Conservation (phyloP, 345 rosid species). For the Populus ilicifolia region DNA sequence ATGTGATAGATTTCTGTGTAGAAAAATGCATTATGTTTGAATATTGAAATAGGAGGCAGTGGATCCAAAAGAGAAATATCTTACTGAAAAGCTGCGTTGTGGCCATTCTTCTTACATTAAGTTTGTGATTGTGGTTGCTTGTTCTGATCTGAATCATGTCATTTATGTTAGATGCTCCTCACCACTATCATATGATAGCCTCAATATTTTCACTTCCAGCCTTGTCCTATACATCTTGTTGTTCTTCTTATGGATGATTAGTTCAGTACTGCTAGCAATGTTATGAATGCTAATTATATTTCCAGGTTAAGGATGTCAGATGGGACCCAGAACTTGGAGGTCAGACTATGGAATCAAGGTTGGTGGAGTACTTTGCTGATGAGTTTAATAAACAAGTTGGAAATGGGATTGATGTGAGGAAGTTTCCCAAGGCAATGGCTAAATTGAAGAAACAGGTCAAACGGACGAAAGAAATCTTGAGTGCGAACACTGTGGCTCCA, state of each 20-base stretch:
- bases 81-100: background rate
- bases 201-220: background rate
- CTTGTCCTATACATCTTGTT: background rate
- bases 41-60: background rate
- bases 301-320: slow-evolving; percentile 95
- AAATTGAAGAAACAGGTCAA: slow-evolving; percentile 97
- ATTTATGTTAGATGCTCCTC: background rate
- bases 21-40: background rate
- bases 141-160: background rate
- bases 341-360: slow-evolving; percentile 72
- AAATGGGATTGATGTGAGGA: slow-evolving; percentile 83
- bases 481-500: slow-evolving; percentile 88
- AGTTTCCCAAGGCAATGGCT: slow-evolving; percentile 95
- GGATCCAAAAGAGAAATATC: background rate
- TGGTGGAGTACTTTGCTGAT: slow-evolving; percentile 91
- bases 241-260: background rate
- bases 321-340: slow-evolving; percentile 97
- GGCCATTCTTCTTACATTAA: background rate
- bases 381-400: slow-evolving; percentile 93
- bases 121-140: background rate
- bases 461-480: slow-evolving; percentile 94
- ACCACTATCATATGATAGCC: background rate
- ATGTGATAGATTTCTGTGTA: background rate
- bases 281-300: slow-evolving; percentile 9
- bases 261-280: slow-evolving; percentile 1